These are phyloP conservation scores for Scenedesmus sp. DNA, from an alignment of 163 green algal species.

Conservation along the genomic window DNA sequence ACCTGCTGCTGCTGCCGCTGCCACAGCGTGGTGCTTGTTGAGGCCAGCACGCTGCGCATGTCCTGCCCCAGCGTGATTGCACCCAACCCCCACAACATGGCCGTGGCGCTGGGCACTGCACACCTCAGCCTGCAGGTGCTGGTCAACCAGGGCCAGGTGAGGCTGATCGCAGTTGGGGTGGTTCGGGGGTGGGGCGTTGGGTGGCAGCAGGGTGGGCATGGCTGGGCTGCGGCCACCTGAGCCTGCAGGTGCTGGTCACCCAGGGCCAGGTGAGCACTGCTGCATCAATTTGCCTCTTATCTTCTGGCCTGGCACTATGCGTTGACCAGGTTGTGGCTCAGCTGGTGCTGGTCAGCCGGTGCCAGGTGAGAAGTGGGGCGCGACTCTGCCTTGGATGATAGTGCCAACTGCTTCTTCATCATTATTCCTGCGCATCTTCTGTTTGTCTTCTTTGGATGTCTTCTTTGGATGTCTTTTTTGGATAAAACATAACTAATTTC, in stretches of 20 bases:
- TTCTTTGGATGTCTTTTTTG: not conserved
- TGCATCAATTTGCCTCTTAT: too few relatives aligned
- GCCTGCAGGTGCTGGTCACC: constrained; percentile 3
- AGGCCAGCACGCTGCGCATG: not conserved
- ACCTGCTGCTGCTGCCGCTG: not conserved
- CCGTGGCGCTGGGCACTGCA: not conserved
- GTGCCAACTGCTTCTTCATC: not conserved
- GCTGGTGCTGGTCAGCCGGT: not conserved
- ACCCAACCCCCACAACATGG: not conserved
- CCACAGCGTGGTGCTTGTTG: constrained; percentile 32
- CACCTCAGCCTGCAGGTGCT: not conserved
- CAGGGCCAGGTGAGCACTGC: not conserved
- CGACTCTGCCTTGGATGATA: not conserved
- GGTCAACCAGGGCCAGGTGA: not conserved
- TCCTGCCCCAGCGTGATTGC: not conserved
- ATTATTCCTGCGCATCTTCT: not conserved
- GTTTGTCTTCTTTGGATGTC: not conserved
- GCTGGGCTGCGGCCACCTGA: not conserved
- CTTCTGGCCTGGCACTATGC: too few relatives aligned
- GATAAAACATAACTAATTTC: not conserved
- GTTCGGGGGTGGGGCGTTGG: not conserved
- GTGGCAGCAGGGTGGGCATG: not conserved
- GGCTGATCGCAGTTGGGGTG: not conserved
- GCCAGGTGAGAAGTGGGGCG: not conserved
- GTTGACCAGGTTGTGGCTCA: too few relatives aligned